Evolutionary conservation across 495 filamentous ascomycete genomes (phyloP).

Genomic region (Oidiodendron maius): DNA sequence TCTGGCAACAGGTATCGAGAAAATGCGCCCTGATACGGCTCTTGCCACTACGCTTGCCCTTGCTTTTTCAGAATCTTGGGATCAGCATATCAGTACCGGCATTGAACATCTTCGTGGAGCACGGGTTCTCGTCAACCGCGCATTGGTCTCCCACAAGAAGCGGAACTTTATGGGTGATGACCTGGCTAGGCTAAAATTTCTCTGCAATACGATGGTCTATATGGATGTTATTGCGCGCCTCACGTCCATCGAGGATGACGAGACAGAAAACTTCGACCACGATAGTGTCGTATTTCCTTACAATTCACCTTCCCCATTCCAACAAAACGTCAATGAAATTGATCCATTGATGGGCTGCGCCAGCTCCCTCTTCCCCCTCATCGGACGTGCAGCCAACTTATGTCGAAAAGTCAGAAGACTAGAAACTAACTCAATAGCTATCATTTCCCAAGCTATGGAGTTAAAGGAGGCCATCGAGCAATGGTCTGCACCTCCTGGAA

Average conservation of each 20-base stretch:
- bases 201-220: constrained; percentile 76
- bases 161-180: constrained; percentile 29
- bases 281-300: constrained; percentile 23
- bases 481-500: constrained; percentile 53
- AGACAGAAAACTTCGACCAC: constrained; percentile 47
- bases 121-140: constrained; percentile 55
- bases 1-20: constrained; percentile 51
- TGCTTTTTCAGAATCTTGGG: constrained; percentile 76
- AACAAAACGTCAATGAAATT: constrained; percentile 46
- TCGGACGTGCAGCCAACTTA: constrained; percentile 63
- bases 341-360: constrained; percentile 77
- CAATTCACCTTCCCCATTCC: constrained; percentile 27
- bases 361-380: constrained; percentile 64
- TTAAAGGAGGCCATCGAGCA: constrained; percentile 56
- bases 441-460: constrained; percentile 60
- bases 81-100: constrained; percentile 68
- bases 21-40: constrained; percentile 59
- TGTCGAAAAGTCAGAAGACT: constrained; percentile 57
- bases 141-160: constrained; percentile 31
- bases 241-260: constrained; percentile 59
- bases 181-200: constrained; percentile 54
- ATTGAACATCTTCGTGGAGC: constrained; percentile 69
- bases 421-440: constrained; percentile 50
- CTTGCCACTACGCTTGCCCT: constrained; percentile 69
- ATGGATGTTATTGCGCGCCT: constrained; percentile 77